phyloP scores from a whole-genome alignment of 2,329 filamentous ascomycete species.

The Chrysosporium keratinophilum region DNA sequence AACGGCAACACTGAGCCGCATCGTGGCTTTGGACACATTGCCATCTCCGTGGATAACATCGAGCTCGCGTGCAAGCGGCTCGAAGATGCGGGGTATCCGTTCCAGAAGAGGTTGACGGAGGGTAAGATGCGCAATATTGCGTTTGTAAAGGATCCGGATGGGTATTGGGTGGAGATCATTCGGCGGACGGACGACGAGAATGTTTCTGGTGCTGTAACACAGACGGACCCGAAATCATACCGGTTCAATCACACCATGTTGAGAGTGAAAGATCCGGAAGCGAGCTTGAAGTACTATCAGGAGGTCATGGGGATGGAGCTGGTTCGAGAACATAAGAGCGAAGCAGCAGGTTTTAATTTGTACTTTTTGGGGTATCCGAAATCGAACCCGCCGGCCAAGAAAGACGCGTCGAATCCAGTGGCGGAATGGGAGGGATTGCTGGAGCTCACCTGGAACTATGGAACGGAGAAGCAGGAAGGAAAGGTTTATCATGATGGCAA shows the following conservation, averaged over 20 bases:
- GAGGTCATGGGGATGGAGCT: conserved; percentile 83
- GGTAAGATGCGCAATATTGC: conserved; percentile 81
- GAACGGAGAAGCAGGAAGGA: conserved; percentile 64
- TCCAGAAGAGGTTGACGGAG: conserved; percentile 89
- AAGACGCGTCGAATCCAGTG: conserved; percentile 46
- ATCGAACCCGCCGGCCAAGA: conserved; percentile 44
- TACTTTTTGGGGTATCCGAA: conserved; percentile 82
- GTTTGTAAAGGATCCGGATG: conserved; percentile 80
- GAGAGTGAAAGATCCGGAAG: conserved; percentile 71
- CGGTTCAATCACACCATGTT: conserved; percentile 65
- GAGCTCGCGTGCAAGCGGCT: conserved; percentile 82
- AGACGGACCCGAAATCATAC: conserved; percentile 66
- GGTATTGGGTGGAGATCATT: conserved; percentile 55
- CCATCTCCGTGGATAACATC: conserved; percentile 71
- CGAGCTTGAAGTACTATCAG: conserved; percentile 68
- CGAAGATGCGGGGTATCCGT: conserved; percentile 80
- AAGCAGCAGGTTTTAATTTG: conserved; percentile 67
- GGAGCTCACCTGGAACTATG: conserved; percentile 77
- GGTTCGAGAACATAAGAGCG: conserved; percentile 60
- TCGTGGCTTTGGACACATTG: conserved; percentile 76
- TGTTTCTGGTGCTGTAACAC: conserved; percentile 39
- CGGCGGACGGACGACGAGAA: conserved; percentile 63
- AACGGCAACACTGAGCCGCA: conserved; percentile 88
- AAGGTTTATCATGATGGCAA: conserved; percentile 92
- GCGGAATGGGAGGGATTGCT: conserved; percentile 70